A percentile compares a stretch with the other conserved stretches of the same genome.
Evolutionary conservation across 805 yeast genomes (phyloP).

Genomic region (Monosporozyma yasuniensis): DNA sequence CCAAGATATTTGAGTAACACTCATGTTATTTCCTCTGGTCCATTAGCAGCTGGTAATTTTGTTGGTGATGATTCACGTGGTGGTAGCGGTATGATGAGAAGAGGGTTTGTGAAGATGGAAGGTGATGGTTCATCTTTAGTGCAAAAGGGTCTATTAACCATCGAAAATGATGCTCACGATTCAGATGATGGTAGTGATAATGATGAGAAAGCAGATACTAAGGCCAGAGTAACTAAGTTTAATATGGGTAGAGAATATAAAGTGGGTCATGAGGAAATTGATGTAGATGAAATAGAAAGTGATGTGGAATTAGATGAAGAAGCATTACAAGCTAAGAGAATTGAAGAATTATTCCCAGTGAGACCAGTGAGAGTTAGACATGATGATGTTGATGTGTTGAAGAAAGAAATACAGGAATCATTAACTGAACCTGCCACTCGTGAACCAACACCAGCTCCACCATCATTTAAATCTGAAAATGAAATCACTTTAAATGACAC

Average conservation of each 20-base stretch:
- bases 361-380: slow-evolving; percentile 51
- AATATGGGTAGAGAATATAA: slow-evolving; percentile 56
- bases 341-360: slow-evolving; percentile 50
- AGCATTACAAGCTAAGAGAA: slow-evolving; percentile 17
- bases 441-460: slow-evolving; percentile 22
- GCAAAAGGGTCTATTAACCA: slow-evolving; percentile 18
- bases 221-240: slow-evolving; percentile 33
- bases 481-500: slow-evolving; percentile 11
- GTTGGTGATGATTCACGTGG: slow-evolving; percentile 21
- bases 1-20: slow-evolving; percentile 35
- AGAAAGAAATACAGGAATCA: slow-evolving; percentile 25
- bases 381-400: slow-evolving; percentile 31
- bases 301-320: slow-evolving; percentile 23
- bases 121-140: slow-evolving; percentile 12
- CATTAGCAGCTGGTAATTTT: slow-evolving; percentile 54
- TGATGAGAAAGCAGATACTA: slow-evolving; percentile 23
- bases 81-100: slow-evolving; percentile 1
- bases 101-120: slow-evolving; percentile 6
- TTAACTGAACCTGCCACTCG: slow-evolving; percentile 19
- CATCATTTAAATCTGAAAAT: slow-evolving; percentile 17
- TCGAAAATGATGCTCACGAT: slow-evolving; percentile 22
- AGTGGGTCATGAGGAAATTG: slow-evolving; percentile 31
- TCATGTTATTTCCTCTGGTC: slow-evolving; percentile 63
- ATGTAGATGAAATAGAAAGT: slow-evolving; percentile 13
- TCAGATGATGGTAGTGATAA: slow-evolving; percentile 31